phyloP scores from a whole-genome alignment of 495 filamentous ascomycete species.

The Melanomma pulvis-pyrius region DNA sequence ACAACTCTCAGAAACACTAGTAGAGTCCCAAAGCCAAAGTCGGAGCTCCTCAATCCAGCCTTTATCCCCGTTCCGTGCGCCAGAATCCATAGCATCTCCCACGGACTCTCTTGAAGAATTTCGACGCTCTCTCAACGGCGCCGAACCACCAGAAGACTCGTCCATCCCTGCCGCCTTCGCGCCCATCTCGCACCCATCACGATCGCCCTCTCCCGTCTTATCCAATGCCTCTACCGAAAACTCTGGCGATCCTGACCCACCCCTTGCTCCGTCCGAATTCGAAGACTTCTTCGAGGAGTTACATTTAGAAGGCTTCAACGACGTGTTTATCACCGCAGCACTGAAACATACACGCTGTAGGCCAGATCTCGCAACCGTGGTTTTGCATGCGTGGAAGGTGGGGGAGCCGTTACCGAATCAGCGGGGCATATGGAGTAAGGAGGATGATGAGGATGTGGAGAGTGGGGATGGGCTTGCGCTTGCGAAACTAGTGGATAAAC shows the following conservation, averaged over 20 bases:
- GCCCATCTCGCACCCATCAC: neutral
- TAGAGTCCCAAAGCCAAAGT: neutral
- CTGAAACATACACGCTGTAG: slow-evolving; percentile 15
- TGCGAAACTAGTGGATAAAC: slow-evolving; percentile 26
- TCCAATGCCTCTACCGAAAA: slow-evolving; percentile 1
- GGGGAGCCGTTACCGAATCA: slow-evolving; percentile 11
- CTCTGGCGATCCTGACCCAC: slow-evolving; percentile 29
- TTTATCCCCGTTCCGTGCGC: neutral
- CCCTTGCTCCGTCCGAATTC: slow-evolving; percentile 16
- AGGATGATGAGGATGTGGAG: slow-evolving; percentile 34
- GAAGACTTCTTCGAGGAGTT: slow-evolving; percentile 19
- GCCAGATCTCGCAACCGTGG: slow-evolving; percentile 7
- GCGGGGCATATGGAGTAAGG: slow-evolving; percentile 35
- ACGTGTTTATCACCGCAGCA: slow-evolving; percentile 16
- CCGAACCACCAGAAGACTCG: slow-evolving; percentile 7
- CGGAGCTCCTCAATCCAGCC: neutral
- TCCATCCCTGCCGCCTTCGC: neutral
- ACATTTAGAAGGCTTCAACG: slow-evolving; percentile 13
- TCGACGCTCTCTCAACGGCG: slow-evolving; percentile 18
- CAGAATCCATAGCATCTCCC: slow-evolving; percentile 20
- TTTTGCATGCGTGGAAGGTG: slow-evolving; percentile 13
- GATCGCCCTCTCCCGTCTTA: neutral
- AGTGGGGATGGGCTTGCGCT: slow-evolving; percentile 17
- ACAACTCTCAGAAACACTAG: neutral
- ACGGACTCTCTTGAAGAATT: slow-evolving; percentile 33